Evolutionary conservation across 2,329 filamentous ascomycete species (phyloP), one percentile per base, ranked within the genome.

Genomic region (Beauveria caledonica): DNA sequence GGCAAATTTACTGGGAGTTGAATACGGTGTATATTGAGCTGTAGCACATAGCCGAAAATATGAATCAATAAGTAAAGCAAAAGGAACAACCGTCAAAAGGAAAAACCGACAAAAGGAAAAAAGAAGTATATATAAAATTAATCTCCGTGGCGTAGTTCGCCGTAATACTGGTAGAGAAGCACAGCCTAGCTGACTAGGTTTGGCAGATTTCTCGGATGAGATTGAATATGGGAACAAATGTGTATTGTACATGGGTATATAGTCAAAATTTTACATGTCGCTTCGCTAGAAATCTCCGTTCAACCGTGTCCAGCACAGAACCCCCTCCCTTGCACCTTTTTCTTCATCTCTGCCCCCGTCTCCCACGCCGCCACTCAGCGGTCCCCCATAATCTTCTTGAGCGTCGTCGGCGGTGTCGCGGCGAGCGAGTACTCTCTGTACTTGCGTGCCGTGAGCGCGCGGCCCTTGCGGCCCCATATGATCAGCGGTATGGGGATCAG

Each of bases 381-480:
- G 5, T 44, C 27, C 1, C 46, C 56, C 56, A 51, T 29, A 17
- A 58, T 58, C 48, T 58, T 58, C 21, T 44, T 58, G 17, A 58
- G n/a, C 13, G 48, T 58, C 2, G 56, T 27, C 6, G 56, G 56
- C 7, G 56, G 56, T 7, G 56, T 58, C 7, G 56, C 56, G 3
- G 46, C 56, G 4, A 58, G 56, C 29, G 56, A 58, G 48, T 58
- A 58, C 33, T 44, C 45, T 13, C 46, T 5, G 25, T 58, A 58
- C 39, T 51, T 51, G n/a, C 33, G 39, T 10, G 57, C 57, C 13
- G 57, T 59, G 11, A 42, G 10, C 2, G 36, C 36, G 21, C 57
- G 48, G 6, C 48, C 57, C 7, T 23, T 44, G 19, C 49, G 39
- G 10, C 57, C 57, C 57, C 57, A 59, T 3, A 52, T 36, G 7